Conservation (phyloP, 2,329 filamentous ascomycete genomes). For the Colletotrichum euphorbiae region DNA sequence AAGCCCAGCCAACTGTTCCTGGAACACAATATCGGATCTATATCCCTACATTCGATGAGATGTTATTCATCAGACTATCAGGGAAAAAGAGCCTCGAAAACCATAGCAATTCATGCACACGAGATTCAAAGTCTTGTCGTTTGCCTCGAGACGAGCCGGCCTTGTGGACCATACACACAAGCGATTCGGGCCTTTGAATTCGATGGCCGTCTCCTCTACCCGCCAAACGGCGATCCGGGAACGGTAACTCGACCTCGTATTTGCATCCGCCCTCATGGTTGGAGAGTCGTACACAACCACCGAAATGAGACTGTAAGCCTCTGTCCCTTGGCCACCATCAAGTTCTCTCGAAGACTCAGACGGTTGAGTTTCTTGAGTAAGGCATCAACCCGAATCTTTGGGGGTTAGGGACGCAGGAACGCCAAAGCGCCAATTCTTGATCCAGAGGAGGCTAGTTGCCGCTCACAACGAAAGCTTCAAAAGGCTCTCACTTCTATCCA, state of each 20-base stretch:
- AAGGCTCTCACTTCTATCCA: not conserved
- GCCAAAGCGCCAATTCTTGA: rapidly evolving
- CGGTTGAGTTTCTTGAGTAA: no score
- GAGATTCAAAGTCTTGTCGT: not conserved
- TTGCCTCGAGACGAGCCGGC: not conserved
- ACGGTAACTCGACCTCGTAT: no score
- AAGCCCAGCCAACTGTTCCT: not conserved
- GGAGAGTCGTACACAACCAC: no score
- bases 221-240: no score
- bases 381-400: no score
- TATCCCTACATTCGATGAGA: not conserved
- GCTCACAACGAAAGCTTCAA: not conserved
- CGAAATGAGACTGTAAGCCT: no score
- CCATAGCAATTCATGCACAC: rapidly evolving
- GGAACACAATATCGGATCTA: not conserved
- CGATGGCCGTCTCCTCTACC: not conserved
- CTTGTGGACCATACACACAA: not conserved
- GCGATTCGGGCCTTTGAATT: conserved; percentile 9
- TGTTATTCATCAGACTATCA: no score
- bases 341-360: no score
- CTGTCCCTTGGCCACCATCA: no score
- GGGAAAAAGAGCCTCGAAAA: not conserved
- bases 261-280: no score
- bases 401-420: no score
- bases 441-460: not conserved